These are phyloP conservation scores for Echria macrotheca DNA, from an alignment of 495 filamentous ascomycete genomes.

Conservation along the genomic window DNA sequence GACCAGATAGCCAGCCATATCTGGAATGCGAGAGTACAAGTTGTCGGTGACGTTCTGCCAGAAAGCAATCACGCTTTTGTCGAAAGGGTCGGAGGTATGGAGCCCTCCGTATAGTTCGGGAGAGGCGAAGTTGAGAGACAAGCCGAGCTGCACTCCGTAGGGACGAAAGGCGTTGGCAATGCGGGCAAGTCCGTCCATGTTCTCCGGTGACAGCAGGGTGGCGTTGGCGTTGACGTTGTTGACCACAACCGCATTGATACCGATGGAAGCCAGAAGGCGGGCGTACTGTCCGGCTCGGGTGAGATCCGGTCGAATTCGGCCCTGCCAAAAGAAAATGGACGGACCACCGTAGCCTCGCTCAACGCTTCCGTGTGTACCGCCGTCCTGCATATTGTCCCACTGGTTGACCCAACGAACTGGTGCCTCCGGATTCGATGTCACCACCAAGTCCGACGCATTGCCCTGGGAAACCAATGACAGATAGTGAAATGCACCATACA, in stretches of 20 bases:
- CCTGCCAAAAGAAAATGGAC: constrained; percentile 63
- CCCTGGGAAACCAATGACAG: constrained; percentile 58
- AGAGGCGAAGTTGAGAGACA: constrained; percentile 64
- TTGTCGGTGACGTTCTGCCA: constrained; percentile 55
- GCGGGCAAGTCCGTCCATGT: constrained; percentile 55
- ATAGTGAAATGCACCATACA: constrained; percentile 68
- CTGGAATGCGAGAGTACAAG: constrained; percentile 57
- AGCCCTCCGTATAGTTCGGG: constrained; percentile 54
- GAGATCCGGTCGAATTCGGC: constrained; percentile 49
- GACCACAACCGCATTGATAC: constrained; percentile 60
- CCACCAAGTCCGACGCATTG: constrained; percentile 50
- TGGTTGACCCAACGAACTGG: constrained; percentile 67
- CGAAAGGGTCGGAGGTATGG: constrained; percentile 59
- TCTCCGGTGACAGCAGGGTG: constrained; percentile 46
- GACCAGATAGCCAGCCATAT: constrained; percentile 64
- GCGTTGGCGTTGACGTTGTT: constrained; percentile 73
- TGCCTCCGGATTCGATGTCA: constrained; percentile 52
- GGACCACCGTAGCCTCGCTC: constrained; percentile 64
- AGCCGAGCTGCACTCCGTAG: constrained; percentile 60
- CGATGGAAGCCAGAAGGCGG: constrained; percentile 61
- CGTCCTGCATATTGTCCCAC: constrained; percentile 63
- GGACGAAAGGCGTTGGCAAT: constrained; percentile 62
- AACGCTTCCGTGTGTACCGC: constrained; percentile 45
- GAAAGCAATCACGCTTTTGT: constrained; percentile 52
- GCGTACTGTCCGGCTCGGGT: constrained; percentile 58